These are phyloP conservation scores for Solanum pinnatisectum DNA, from an alignment of 257 asterid genomes.

Conservation along the genomic window DNA sequence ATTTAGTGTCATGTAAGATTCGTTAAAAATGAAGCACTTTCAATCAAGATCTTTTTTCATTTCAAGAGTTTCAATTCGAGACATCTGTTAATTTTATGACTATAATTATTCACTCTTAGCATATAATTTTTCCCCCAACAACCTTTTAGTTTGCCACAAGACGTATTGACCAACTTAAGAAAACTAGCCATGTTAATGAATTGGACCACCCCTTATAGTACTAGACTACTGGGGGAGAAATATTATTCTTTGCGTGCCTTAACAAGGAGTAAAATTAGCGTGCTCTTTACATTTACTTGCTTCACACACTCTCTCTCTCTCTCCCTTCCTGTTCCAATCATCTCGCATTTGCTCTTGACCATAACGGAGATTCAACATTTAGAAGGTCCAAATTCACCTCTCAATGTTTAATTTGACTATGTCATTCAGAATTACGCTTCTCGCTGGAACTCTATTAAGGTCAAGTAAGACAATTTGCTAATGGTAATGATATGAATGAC, in stretches of 20 bases:
- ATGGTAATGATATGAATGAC: no score
- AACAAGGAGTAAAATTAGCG: not conserved
- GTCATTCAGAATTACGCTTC: no score
- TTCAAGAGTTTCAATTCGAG: no score
- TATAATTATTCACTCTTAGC: not conserved
- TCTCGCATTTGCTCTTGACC: not conserved
- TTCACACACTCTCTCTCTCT: not conserved
- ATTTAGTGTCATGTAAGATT: no score
- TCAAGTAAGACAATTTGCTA: no score
- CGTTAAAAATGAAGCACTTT: not conserved
- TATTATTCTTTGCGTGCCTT: not conserved
- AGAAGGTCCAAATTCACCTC: no score
- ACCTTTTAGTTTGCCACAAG: not conserved
- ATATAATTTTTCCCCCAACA: not conserved
- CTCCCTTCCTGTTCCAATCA: not conserved
- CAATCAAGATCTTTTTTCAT: no score
- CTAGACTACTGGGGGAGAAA: not conserved
- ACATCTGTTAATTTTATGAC: no score
- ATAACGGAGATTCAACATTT: not conserved
- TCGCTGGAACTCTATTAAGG: no score
- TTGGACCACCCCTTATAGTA: not conserved
- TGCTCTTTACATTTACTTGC: not conserved
- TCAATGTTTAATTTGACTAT: not conserved
- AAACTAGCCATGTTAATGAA: not conserved
- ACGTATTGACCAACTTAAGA: not conserved